A percentile compares a stretch with the other conserved stretches of the same genome.
phyloP scores from a whole-genome alignment of 2,329 filamentous ascomycete genomes.

The Cladosporium colombiae region DNA sequence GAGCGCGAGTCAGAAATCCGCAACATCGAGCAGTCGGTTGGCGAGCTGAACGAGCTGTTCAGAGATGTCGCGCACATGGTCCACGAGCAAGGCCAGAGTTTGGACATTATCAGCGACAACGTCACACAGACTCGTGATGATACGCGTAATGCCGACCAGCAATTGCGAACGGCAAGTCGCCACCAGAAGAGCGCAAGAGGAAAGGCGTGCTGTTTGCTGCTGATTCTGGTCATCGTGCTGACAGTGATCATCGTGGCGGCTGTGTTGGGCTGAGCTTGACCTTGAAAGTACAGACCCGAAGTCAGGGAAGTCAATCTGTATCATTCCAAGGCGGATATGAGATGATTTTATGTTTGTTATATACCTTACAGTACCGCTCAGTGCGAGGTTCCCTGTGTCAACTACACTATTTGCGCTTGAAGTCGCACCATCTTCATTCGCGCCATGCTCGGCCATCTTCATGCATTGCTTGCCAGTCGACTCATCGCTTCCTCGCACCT shows the following conservation, averaged over 20 bases:
- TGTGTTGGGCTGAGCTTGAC: slow-evolving; percentile 62
- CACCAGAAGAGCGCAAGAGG: slow-evolving; percentile 95
- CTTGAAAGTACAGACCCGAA: neutral
- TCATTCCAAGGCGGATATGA: neutral
- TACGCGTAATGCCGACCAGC: slow-evolving; percentile 80
- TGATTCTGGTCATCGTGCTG: slow-evolving; percentile 86
- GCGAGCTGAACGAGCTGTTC: slow-evolving; percentile 94
- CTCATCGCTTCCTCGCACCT: too few species aligned
- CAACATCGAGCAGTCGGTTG: slow-evolving; percentile 95
- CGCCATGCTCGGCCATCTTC: neutral
- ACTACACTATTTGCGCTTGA: neutral
- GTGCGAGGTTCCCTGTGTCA: neutral
- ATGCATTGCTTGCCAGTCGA: neutral
- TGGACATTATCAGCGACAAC: slow-evolving; percentile 86
- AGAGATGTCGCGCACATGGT: slow-evolving; percentile 98
- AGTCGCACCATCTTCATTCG: neutral
- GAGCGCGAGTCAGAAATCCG: slow-evolving; percentile 96
- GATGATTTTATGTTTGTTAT: slow-evolving; percentile 10
- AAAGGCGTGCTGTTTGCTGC: slow-evolving; percentile 87
- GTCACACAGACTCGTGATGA: slow-evolving; percentile 80
- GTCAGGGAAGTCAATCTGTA: neutral
- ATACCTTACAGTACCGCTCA: slow-evolving; percentile 8
- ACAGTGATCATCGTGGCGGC: slow-evolving; percentile 88
- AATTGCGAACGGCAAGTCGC: slow-evolving; percentile 79
- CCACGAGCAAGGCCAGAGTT: slow-evolving; percentile 83